Conservation (phyloP, 768 basidiomycete species). For the Termitomyces sp. region DNA sequence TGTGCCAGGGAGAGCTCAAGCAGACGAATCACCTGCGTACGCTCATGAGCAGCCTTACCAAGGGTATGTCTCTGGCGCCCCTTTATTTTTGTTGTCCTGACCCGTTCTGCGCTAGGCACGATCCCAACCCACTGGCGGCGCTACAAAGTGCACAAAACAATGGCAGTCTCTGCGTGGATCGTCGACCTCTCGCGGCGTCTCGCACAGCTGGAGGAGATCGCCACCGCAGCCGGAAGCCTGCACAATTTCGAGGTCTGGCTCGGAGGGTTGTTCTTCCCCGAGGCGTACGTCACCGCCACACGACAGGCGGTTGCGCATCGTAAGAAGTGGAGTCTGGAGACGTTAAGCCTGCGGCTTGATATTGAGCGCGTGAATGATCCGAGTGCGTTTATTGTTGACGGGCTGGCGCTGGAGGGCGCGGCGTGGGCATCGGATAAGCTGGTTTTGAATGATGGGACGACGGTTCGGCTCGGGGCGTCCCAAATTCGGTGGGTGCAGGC, state of each 20-base stretch:
- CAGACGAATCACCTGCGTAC: constrained; percentile 96
- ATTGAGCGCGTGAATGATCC: constrained; percentile 78
- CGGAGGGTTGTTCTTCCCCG: constrained; percentile 93
- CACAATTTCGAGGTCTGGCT: constrained; percentile 83
- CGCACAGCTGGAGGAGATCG: constrained; percentile 76
- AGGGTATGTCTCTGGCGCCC: constrained; percentile 50
- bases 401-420: constrained; percentile 86
- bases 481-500: constrained; percentile 85
- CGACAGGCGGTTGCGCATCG: constrained; percentile 94
- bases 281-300: constrained; percentile 94
- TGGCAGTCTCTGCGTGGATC: constrained; percentile 86
- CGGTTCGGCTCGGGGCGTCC: constrained; percentile 74
- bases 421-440: constrained; percentile 68
- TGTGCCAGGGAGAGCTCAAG: constrained; percentile 85
- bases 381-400: constrained; percentile 82
- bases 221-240: constrained; percentile 51
- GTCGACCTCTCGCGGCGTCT: constrained; percentile 77
- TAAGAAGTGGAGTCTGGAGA: constrained; percentile 91
- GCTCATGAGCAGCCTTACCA: constrained; percentile 85
- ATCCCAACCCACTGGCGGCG: constrained; percentile 86
- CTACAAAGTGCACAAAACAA: constrained; percentile 82
- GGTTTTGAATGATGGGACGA: constrained; percentile 80
- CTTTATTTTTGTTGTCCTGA: neutral
- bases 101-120: constrained; percentile 49
- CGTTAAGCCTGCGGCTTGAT: constrained; percentile 73